Percentiles rank a stretch among this genome's conserved stretches.
These are phyloP conservation scores for Rhamnella rubrinervis DNA, from an alignment of 331 rosid genomes.

Conservation along the genomic window DNA sequence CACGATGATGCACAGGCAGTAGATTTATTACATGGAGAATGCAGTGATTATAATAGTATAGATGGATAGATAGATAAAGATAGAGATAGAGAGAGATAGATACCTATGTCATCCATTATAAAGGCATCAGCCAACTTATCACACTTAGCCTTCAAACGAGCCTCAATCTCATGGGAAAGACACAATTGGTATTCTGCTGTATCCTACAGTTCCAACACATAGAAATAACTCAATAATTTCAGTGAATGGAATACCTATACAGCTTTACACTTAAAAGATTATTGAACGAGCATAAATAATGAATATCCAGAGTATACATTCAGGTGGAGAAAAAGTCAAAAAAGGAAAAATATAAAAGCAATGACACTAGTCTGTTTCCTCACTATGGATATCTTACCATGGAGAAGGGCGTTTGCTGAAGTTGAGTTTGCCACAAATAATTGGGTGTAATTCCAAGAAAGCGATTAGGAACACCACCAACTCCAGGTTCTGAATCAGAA, in stretches of 20 bases:
- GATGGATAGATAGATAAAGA: slow-evolving; percentile 1
- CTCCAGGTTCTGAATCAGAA: slow-evolving; percentile 60
- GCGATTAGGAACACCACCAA: slow-evolving; percentile 81
- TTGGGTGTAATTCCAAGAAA: slow-evolving; percentile 90
- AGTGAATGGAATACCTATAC: slow-evolving; percentile 12
- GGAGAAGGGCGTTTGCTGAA: slow-evolving; percentile 57
- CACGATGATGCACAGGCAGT: neutral
- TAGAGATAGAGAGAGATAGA: slow-evolving; percentile 16
- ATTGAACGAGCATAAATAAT: slow-evolving; percentile 4
- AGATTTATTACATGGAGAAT: neutral
- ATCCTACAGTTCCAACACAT: slow-evolving; percentile 51
- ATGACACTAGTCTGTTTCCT: neutral
- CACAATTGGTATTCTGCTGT: slow-evolving; percentile 74
- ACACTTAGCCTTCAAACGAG: slow-evolving; percentile 70
- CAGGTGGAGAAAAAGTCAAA: neutral
- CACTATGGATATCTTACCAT: slow-evolving; percentile 45
- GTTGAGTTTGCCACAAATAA: slow-evolving; percentile 86
- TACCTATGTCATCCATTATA: slow-evolving; percentile 74
- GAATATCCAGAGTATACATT: neutral
- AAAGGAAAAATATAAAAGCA: neutral
- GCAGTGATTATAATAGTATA: too few relatives aligned
- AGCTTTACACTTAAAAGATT: neutral
- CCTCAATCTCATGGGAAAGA: slow-evolving; percentile 76
- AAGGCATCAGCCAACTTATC: slow-evolving; percentile 67
- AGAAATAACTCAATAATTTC: slow-evolving; percentile 13